These are phyloP conservation scores for Knufia petricola DNA, from an alignment of 2,329 filamentous ascomycete genomes.

Conservation along the genomic window DNA sequence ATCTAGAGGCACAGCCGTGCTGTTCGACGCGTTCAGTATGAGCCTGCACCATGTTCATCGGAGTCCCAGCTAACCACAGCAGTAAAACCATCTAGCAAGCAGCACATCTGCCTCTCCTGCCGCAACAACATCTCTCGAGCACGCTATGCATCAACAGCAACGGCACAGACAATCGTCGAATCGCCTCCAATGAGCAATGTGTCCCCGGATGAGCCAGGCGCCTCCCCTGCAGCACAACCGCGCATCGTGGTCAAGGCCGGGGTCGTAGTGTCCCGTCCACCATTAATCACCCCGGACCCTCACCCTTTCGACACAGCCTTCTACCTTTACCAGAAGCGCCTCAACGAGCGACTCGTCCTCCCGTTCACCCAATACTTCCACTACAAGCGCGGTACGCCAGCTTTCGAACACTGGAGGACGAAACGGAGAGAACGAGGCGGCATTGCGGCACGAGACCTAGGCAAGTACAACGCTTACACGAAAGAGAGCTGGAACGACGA, in stretches of 20 bases:
- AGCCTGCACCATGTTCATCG: not conserved
- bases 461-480: constrained; percentile 66
- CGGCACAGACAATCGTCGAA: constrained; percentile 6
- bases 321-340: constrained; percentile 92
- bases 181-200: constrained; percentile 13
- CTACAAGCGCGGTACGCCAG: constrained; percentile 81
- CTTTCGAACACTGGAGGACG: constrained; percentile 79
- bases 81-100: constrained; percentile 13
- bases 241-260: constrained; percentile 49
- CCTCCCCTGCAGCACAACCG: constrained; percentile 30
- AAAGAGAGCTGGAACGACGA: constrained; percentile 86
- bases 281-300: constrained; percentile 72
- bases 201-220: constrained; percentile 30
- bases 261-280: constrained; percentile 78
- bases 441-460: constrained; percentile 74
- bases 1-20: constrained; percentile 18
- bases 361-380: constrained; percentile 89
- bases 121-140: constrained; percentile 14
- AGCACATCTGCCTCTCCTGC: constrained; percentile 22
- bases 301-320: constrained; percentile 85
- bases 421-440: constrained; percentile 65
- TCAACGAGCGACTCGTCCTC: constrained; percentile 83
- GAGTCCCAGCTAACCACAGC: constrained; percentile 10
- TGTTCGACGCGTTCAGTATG: constrained; percentile 16
- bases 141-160: constrained; percentile 16